Evolutionary conservation across 768 basidiomycete genomes (phyloP).

Genomic region (Suillus tomentosus): DNA sequence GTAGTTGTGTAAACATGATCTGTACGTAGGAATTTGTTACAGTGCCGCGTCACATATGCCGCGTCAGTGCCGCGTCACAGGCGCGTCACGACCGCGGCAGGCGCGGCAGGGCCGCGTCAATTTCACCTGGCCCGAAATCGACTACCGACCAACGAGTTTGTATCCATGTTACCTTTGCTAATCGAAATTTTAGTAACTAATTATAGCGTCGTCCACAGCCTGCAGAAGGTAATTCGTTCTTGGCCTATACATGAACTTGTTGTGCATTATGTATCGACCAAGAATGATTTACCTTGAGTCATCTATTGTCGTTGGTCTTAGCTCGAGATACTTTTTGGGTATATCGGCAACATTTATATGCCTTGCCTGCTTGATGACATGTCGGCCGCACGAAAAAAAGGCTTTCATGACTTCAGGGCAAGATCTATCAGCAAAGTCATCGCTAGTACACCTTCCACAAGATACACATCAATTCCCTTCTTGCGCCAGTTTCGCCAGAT

Average conservation of each 20-base stretch:
- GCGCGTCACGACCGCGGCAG: too few relatives aligned
- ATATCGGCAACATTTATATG: not conserved
- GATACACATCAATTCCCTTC: constrained; percentile 50
- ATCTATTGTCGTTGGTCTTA: not conserved
- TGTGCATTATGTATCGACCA: too few relatives aligned
- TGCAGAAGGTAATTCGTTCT: too few relatives aligned
- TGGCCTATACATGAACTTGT: too few relatives aligned
- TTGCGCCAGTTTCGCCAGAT: constrained; percentile 44
- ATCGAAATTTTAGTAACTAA: not conserved
- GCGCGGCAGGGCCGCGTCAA: too few relatives aligned
- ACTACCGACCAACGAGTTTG: not conserved
- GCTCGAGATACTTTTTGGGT: not conserved
- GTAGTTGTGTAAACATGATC: too few relatives aligned
- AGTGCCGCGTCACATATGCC: too few relatives aligned
- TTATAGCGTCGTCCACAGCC: too few relatives aligned
- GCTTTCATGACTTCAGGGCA: not conserved
- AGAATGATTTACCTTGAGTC: not conserved
- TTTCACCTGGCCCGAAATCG: too few relatives aligned
- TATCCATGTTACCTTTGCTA: not conserved
- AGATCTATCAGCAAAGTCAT: not conserved
- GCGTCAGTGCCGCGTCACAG: too few relatives aligned
- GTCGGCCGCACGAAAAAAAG: not conserved
- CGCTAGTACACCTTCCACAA: constrained; percentile 1
- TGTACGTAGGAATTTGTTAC: too few relatives aligned
- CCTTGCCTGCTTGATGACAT: not conserved